Evolutionary conservation across 2,329 filamentous ascomycete species (phyloP).

Genomic region (Claviceps digitariae): DNA sequence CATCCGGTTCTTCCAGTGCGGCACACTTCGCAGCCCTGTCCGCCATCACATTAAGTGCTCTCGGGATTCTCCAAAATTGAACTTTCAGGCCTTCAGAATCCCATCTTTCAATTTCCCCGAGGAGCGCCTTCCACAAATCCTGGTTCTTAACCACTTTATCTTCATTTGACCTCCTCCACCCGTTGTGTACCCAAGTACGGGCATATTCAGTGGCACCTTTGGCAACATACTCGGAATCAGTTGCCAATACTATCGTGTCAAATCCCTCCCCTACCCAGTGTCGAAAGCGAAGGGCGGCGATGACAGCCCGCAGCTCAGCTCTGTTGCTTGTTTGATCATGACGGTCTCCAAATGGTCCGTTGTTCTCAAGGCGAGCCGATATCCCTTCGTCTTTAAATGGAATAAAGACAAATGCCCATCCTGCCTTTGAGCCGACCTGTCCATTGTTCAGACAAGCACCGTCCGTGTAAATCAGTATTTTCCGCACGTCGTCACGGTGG

Average conservation of each 20-base stretch:
- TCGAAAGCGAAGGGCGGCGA: neutral
- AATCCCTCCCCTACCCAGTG: neutral
- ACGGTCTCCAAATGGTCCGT: neutral
- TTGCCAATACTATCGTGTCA: neutral
- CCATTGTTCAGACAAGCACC: neutral
- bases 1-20: neutral
- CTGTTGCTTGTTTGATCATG: neutral
- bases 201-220: neutral
- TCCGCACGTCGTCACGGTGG: neutral
- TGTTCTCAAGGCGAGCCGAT: neutral
- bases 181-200: neutral
- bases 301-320: neutral
- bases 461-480: neutral
- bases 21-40: neutral
- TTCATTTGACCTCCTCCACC: neutral
- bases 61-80: neutral
- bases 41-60: neutral
- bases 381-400: neutral
- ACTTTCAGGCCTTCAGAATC: neutral
- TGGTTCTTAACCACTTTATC: neutral
- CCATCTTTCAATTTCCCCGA: neutral
- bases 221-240: neutral
- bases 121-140: neutral
- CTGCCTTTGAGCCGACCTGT: neutral
- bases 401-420: neutral